A percentile compares a stretch with the other conserved stretches of the same genome.
Conservation (phyloP, 805 yeast genomes). For the Ogataea philodendri region DNA sequence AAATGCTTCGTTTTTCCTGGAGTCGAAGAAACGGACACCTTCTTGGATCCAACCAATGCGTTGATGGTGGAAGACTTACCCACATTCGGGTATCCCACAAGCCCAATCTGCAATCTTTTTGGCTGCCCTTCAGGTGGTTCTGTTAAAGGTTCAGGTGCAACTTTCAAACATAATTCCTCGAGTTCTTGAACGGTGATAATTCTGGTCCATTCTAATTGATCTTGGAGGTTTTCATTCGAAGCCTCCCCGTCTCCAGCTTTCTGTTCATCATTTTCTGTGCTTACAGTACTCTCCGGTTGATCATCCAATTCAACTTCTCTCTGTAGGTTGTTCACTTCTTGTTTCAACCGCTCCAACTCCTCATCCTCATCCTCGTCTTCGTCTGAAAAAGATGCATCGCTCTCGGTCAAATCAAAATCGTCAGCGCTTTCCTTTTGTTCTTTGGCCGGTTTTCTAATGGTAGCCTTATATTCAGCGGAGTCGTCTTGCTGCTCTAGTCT, state of each 20-base stretch:
- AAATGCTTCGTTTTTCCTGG: slow-evolving; percentile 99
- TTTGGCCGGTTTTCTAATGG: too few relatives aligned
- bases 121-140: slow-evolving; percentile 55
- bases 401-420: slow-evolving; percentile 7
- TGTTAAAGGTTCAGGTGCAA: slow-evolving; percentile 69
- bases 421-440: slow-evolving; percentile 22
- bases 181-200: slow-evolving; percentile 82
- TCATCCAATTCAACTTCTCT: slow-evolving; percentile 6
- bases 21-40: slow-evolving; percentile 96
- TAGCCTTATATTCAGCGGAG: neutral
- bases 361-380: slow-evolving; percentile 22
- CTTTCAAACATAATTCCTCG: slow-evolving; percentile 71
- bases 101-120: slow-evolving; percentile 78
- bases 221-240: slow-evolving; percentile 28
- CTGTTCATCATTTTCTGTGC: slow-evolving; percentile 27
- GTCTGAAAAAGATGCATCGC: too few relatives aligned
- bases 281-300: too few relatives aligned
- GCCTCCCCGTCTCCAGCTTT: slow-evolving; percentile 21
- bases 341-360: slow-evolving; percentile 18
- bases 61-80: slow-evolving; percentile 88
- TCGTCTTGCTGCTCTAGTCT: slow-evolving; percentile 18
- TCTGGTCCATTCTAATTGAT: slow-evolving; percentile 50
- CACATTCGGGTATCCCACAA: slow-evolving; percentile 96
- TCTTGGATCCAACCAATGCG: slow-evolving; percentile 93
- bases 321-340: slow-evolving; percentile 27